Percentiles rank a stretch among this genome's conserved stretches.
Evolutionary conservation across 495 filamentous ascomycete genomes (phyloP).

Genomic region (Friedmanniomyces simplex): DNA sequence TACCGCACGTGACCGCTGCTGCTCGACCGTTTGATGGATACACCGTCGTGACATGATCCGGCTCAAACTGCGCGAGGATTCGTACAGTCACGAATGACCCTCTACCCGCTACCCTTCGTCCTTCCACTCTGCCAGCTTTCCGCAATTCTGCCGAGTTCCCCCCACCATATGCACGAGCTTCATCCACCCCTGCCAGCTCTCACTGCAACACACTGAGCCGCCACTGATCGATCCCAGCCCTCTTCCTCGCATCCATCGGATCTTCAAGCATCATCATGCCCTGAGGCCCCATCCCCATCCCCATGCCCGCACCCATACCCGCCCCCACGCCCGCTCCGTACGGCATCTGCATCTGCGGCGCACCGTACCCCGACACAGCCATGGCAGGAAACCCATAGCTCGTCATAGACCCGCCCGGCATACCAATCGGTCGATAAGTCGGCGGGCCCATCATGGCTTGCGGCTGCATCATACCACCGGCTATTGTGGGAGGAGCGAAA

Average conservation of each 20-base stretch:
- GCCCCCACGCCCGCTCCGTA: conserved; percentile 1
- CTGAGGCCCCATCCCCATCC: neutral
- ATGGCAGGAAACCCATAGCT: conserved; percentile 19
- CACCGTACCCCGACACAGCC: conserved; percentile 23
- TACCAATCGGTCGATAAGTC: conserved; percentile 6
- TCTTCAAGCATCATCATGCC: conserved; percentile 27
- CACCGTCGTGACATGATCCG: too few relatives aligned
- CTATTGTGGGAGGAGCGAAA: conserved; percentile 13
- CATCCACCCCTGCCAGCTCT: too few relatives aligned
- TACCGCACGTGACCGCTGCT: too few relatives aligned
- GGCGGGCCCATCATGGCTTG: conserved; percentile 2
- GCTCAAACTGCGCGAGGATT: too few relatives aligned
- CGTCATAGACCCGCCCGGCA: conserved; percentile 6
- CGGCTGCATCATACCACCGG: neutral
- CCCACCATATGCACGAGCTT: too few relatives aligned
- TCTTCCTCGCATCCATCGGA: conserved; percentile 46
- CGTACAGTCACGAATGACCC: too few relatives aligned
- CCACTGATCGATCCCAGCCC: conserved; percentile 84
- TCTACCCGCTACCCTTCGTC: too few relatives aligned
- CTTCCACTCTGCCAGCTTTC: too few relatives aligned
- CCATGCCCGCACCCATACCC: neutral
- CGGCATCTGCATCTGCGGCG: neutral
- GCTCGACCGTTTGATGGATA: too few relatives aligned
- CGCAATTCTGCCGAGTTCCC: too few relatives aligned
- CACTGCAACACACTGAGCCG: conserved; percentile 62